Evolutionary conservation across 1,284 basidiomycete genomes (phyloP).

Genomic region (Psilocybe mexicana): DNA sequence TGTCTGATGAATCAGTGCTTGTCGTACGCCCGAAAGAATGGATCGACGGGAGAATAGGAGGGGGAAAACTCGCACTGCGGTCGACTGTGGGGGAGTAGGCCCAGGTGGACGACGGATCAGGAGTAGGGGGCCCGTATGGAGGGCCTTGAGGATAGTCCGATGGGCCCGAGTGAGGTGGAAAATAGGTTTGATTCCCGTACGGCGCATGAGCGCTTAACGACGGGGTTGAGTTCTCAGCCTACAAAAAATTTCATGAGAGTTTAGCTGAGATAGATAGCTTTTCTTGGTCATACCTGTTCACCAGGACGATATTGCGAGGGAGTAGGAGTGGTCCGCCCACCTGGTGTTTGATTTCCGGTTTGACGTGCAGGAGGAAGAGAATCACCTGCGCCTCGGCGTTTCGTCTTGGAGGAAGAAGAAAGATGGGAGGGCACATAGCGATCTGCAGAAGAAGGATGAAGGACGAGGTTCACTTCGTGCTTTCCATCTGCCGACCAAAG

Average conservation of each 20-base stretch:
- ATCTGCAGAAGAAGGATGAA: slow-evolving; percentile 79
- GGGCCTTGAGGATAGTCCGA: slow-evolving; percentile 34
- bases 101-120: slow-evolving; percentile 47
- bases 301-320: slow-evolving; percentile 38
- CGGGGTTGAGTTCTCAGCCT: slow-evolving; percentile 37
- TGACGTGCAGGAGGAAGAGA: slow-evolving; percentile 37
- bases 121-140: slow-evolving; percentile 37
- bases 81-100: slow-evolving; percentile 51
- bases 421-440: slow-evolving; percentile 61
- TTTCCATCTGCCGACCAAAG: slow-evolving; percentile 82
- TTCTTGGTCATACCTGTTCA: slow-evolving; percentile 37
- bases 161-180: slow-evolving; percentile 36
- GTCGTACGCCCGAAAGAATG: slow-evolving; percentile 43
- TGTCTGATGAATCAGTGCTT: slow-evolving; percentile 22
- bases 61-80: slow-evolving; percentile 50
- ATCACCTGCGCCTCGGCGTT: slow-evolving; percentile 45
- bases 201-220: slow-evolving; percentile 35
- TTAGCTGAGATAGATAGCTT: background rate
- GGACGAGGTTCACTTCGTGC: slow-evolving; percentile 82
- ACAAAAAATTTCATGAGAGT: slow-evolving; percentile 1
- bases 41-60: slow-evolving; percentile 50
- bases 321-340: slow-evolving; percentile 38
- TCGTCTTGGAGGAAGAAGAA: slow-evolving; percentile 45
- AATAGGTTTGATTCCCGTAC: slow-evolving; percentile 45
- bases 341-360: slow-evolving; percentile 44